A percentile compares a stretch with the other conserved stretches of the same genome.
Conservation (phyloP, 2,329 filamentous ascomycete species). For the Fonsecaea erecta region DNA sequence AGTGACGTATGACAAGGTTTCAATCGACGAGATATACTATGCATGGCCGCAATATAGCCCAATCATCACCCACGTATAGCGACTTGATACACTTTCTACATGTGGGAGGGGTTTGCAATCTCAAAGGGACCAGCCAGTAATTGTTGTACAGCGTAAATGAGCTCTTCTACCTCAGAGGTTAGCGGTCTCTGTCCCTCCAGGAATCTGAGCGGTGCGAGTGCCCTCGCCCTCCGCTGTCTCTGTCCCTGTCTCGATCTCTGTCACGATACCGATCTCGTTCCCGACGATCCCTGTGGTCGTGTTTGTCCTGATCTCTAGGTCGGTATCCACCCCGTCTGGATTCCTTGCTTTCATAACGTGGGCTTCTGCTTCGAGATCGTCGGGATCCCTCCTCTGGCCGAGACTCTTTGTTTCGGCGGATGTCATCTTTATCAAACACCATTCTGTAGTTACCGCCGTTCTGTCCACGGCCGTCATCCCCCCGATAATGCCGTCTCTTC, state of each 20-base stretch:
- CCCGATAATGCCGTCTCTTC: conserved; percentile 86
- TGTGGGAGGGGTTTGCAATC: not conserved
- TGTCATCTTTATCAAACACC: conserved; percentile 77
- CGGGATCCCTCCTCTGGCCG: conserved; percentile 33
- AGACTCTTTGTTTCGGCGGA: conserved; percentile 44
- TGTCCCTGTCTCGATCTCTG: conserved; percentile 47
- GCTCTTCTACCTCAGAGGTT: not conserved
- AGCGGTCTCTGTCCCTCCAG: conserved; percentile 16
- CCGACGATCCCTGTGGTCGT: conserved; percentile 38
- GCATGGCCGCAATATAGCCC: not conserved
- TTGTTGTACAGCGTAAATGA: conserved; percentile 4
- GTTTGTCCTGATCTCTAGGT: conserved; percentile 30
- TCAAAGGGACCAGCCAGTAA: not conserved
- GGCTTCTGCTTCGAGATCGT: conserved; percentile 48
- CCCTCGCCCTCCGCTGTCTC: conserved; percentile 2
- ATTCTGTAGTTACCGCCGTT: conserved; percentile 68
- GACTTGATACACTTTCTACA: not conserved
- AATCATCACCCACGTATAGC: not conserved
- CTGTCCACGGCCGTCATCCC: conserved; percentile 59
- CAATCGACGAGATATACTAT: conserved; percentile 1
- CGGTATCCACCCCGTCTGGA: conserved; percentile 22
- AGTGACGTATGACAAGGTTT: conserved; percentile 28
- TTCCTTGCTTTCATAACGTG: conserved; percentile 43
- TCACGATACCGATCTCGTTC: conserved; percentile 42
- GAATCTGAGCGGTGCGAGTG: conserved; percentile 7